phyloP scores from a whole-genome alignment of 2,329 filamentous ascomycete genomes.

The Colletotrichum shisoi region DNA sequence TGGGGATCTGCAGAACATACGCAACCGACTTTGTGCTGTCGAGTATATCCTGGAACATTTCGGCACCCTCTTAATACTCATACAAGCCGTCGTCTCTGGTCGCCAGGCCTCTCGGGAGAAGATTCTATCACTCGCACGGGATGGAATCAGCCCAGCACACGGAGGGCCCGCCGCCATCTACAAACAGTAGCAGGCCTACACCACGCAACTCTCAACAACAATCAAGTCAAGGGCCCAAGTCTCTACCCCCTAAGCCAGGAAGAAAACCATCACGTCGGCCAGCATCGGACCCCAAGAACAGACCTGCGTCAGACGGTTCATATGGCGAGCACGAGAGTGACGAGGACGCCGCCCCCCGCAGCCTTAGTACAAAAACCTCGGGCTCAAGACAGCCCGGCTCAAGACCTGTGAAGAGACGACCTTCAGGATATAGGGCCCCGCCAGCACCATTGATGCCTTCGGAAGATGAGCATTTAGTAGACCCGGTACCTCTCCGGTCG shows the following conservation, averaged over 20 bases:
- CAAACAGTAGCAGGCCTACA: neutral
- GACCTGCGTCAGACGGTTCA: conserved; percentile 14
- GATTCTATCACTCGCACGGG: conserved; percentile 11
- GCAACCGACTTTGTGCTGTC: conserved; percentile 16
- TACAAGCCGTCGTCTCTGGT: conserved; percentile 19
- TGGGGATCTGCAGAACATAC: conserved; percentile 28
- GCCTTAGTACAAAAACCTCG: neutral
- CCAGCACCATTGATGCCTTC: conserved; percentile 19
- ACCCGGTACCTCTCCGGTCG: conserved; percentile 26
- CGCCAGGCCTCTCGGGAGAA: neutral
- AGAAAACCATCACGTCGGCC: conserved; percentile 21
- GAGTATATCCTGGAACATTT: neutral
- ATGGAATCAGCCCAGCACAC: conserved; percentile 37
- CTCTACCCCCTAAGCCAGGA: conserved; percentile 19
- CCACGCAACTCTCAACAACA: conserved; percentile 21
- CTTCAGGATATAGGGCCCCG: conserved; percentile 6
- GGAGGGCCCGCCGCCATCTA: conserved; percentile 29
- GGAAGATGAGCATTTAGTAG: conserved; percentile 28
- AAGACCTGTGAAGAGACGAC: conserved; percentile 18
- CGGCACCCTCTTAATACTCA: conserved; percentile 1
- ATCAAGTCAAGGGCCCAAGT: neutral
- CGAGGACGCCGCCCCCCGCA: conserved; percentile 16
- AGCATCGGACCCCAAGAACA: conserved; percentile 8
- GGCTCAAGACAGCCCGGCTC: conserved; percentile 5
- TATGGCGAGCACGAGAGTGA: conserved; percentile 22